Conservation (phyloP, 2,329 filamentous ascomycete species). For the Teratosphaeria gauchensis region DNA sequence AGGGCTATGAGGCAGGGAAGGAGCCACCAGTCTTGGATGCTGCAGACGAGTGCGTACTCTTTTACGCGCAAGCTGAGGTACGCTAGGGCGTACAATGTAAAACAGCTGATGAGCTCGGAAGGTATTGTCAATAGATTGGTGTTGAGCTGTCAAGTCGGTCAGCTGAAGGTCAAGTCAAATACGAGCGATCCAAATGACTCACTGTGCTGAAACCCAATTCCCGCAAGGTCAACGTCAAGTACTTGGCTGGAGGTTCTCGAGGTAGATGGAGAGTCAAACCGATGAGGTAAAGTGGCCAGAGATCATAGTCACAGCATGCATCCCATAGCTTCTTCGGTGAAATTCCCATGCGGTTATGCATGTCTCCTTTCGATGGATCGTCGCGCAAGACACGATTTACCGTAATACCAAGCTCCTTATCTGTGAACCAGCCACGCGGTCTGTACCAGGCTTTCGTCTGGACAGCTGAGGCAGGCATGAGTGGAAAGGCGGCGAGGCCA, state of each 20-base stretch:
- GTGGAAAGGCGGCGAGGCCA: slow-evolving; percentile 34
- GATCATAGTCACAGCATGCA: slow-evolving; percentile 45
- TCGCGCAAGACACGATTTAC: slow-evolving; percentile 56
- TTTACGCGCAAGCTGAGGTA: slow-evolving; percentile 42
- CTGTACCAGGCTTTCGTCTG: slow-evolving; percentile 54
- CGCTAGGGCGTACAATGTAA: slow-evolving; percentile 41
- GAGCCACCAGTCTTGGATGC: slow-evolving; percentile 32
- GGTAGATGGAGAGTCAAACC: slow-evolving; percentile 35
- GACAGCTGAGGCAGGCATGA: slow-evolving; percentile 51
- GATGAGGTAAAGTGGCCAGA: slow-evolving; percentile 48
- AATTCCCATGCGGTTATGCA: slow-evolving; percentile 51
- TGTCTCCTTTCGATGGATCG: slow-evolving; percentile 51
- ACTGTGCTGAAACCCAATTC: slow-evolving; percentile 29
- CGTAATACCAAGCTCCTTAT: slow-evolving; percentile 53
- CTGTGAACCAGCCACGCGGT: slow-evolving; percentile 55
- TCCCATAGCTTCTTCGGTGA: slow-evolving; percentile 39
- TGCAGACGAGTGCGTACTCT: slow-evolving; percentile 42
- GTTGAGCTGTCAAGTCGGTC: slow-evolving; percentile 20
- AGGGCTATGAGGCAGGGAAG: slow-evolving; percentile 33
- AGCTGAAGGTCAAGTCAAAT: background rate
- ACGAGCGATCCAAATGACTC: background rate
- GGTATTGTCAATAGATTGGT: slow-evolving; percentile 34
- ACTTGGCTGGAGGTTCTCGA: slow-evolving; percentile 28
- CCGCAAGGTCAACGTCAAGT: slow-evolving; percentile 31
- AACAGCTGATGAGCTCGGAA: slow-evolving; percentile 39